Base-by-base conservation (phyloP, 140 eudicot genomes). In the Oenanthe javanica region DNA sequence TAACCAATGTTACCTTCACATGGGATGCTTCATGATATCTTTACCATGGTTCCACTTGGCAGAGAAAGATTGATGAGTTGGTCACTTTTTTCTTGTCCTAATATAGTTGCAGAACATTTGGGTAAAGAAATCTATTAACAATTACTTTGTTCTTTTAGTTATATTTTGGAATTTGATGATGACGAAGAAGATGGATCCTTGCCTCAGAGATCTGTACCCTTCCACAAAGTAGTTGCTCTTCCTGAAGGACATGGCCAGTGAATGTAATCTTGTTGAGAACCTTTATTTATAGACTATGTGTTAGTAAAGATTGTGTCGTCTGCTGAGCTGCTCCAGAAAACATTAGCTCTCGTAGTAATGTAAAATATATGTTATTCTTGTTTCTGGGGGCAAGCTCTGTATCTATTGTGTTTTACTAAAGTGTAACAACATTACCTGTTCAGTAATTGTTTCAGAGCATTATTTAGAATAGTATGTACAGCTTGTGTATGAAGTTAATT, bases 21-120 rank as follows among this genome's bases (percentile, higher is more conserved):
- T 71, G 76, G 75, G 23, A 27, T 83, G n/a, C 52, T 79, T 42
- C 79, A 57, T 86, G 83, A 49, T 78, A 63, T 81, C 45, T 43
- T 61, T n/a, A 69, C 77, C 43, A 50, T 42, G 49, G 79, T 50
- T 54, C 48, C 25, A 79, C 47, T 83, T 79, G 50, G 82, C 89
- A 92, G 97, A 92, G 91, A 87, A 92, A 89, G 86, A 89, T 83
- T 61, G 97, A 90, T 42, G 96, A 92, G 97, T 92, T 87, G 89
- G 97, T 87, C n/a, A 16, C 50, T 61, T 69, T 38, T 11, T 64
- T 78, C 49, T 7, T 76, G 51, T 61, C 71, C 82, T 75, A 5
- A 42, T 75, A 19, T 73, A 19, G 48, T 57, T 27, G 25, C 36
- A 23, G 40, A 14, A 42, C 50, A 46, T 74, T 42, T 43, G 43